Conservation (phyloP, 164 flowering plant genomes). For the Kalanchoe fedtschenkoi region DNA sequence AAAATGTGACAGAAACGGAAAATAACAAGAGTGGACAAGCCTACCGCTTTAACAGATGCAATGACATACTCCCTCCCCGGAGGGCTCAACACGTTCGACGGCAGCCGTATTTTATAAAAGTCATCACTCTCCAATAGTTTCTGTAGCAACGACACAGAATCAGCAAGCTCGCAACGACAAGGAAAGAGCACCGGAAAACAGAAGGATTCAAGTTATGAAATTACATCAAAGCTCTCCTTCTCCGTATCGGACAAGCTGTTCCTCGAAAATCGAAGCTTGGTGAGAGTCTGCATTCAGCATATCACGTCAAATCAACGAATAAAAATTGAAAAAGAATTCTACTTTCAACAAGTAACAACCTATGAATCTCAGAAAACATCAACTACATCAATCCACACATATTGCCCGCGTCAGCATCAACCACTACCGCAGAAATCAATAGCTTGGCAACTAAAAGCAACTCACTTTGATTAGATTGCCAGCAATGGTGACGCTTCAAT, state of each 20-base stretch:
- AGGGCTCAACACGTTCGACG: constrained; percentile 71
- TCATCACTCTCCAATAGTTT: constrained; percentile 64
- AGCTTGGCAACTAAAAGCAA: not conserved
- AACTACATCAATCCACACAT: too few relatives aligned
- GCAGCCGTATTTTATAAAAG: constrained; percentile 73
- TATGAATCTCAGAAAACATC: not conserved
- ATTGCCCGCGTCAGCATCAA: too few relatives aligned
- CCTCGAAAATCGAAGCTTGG: constrained; percentile 84
- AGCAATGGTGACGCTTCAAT: too few relatives aligned
- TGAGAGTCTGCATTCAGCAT: constrained; percentile 49
- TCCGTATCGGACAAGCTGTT: constrained; percentile 44
- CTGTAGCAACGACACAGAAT: constrained; percentile 25
- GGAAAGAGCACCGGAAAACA: not conserved
- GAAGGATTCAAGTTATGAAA: not conserved
- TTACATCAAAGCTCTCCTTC: constrained; percentile 58
- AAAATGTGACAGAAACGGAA: too few relatives aligned
- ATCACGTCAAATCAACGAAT: constrained; percentile 3
- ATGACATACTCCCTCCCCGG: constrained; percentile 64
- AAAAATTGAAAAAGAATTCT: not conserved
- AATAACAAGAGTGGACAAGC: constrained; percentile 9
- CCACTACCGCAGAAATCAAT: not conserved
- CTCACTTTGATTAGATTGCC: too few relatives aligned
- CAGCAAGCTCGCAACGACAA: not conserved
- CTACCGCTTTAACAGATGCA: constrained; percentile 87
- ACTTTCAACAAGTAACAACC: too few relatives aligned